phyloP scores from a whole-genome alignment of 257 asterid species.

The Misopates orontium region DNA sequence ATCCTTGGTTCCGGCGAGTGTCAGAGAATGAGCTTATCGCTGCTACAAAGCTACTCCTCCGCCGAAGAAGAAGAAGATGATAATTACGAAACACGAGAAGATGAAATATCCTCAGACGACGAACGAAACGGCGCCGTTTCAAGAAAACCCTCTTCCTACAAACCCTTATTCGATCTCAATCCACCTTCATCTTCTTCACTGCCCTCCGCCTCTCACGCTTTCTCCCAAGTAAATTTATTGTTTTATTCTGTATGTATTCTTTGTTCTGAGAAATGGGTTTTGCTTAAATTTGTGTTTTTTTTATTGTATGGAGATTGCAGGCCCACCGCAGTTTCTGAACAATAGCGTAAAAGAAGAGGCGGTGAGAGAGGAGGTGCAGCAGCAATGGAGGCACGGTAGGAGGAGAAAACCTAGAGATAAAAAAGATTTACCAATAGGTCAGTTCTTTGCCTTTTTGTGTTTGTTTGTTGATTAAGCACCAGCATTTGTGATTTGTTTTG shows the following conservation, averaged over 20 bases:
- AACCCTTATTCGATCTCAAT: conserved; percentile 67
- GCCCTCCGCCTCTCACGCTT: conserved; percentile 88
- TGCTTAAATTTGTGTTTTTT: conserved; percentile 4
- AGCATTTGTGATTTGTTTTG: neutral
- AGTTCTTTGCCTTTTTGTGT: too few relatives aligned
- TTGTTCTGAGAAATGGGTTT: conserved; percentile 25
- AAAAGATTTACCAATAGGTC: conserved; percentile 78
- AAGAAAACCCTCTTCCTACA: conserved; percentile 46
- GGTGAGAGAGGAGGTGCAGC: conserved; percentile 49
- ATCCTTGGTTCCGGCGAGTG: too few relatives aligned
- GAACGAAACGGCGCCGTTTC: conserved; percentile 40
- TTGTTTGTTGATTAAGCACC: neutral
- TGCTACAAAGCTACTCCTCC: conserved; percentile 90
- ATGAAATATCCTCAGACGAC: conserved; percentile 44
- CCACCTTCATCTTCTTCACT: conserved; percentile 71
- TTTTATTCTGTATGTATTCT: neutral
- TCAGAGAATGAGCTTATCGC: conserved; percentile 82
- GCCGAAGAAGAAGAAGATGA: conserved; percentile 63
- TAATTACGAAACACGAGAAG: conserved; percentile 22
- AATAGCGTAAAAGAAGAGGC: conserved; percentile 55
- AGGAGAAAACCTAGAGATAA: conserved; percentile 60
- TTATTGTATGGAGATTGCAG: conserved; percentile 53
- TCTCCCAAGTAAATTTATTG: conserved; percentile 62
- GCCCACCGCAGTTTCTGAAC: conserved; percentile 93
- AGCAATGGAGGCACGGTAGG: conserved; percentile 63